Evolutionary conservation across 306 rosid species (phyloP), one percentile per base, ranked within the genome.

Genomic region (Castanopsis chinensis): DNA sequence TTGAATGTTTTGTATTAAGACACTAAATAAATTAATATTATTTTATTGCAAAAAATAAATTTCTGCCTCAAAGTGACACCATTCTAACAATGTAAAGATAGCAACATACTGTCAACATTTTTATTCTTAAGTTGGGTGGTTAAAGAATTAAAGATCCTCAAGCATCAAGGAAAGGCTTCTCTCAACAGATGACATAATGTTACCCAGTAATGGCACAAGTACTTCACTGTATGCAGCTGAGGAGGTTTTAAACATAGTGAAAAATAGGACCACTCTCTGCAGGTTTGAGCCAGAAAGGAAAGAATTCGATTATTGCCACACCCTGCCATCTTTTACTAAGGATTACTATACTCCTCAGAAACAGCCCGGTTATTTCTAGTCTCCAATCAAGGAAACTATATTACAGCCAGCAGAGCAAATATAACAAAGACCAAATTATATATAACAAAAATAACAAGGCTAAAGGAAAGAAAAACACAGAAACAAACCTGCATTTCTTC

Each of bases 401-500:
- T 45, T 25, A 60, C 33, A 63, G 15, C 18, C 32, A 33, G 20
- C 25, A 33, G 76, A 67, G 59, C 20, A 49, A 35, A 74, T 78
- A 57, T 37, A 12, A 52, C n/a, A 5, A 72, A 41, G 43, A 78
- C 3, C 57, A 78, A 78, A 13, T 52, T 35, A 75, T n/a, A 27
- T 23, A 71, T 11, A 52, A 45, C 76, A 43, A 41, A 3, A 76
- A 74, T n/a, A 52, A 74, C 27, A 52, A 32, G 27, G 13, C 75
- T 56, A 61, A 57, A 30, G 23, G 43, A 20, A 52, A 41, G 28
- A 73, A 33, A 33, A 51, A 5, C 5, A 21, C 33, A 54, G 18
- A 49, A 64, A 61, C 71, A 76, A 71, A 93, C 98, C 97, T 87
- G 90, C 71, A 79, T 19, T 72, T 85, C 78, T 82, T 91, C 74